Evolutionary conservation across 495 filamentous ascomycete species (phyloP).

Genomic region (Penicillium mononematosum): DNA sequence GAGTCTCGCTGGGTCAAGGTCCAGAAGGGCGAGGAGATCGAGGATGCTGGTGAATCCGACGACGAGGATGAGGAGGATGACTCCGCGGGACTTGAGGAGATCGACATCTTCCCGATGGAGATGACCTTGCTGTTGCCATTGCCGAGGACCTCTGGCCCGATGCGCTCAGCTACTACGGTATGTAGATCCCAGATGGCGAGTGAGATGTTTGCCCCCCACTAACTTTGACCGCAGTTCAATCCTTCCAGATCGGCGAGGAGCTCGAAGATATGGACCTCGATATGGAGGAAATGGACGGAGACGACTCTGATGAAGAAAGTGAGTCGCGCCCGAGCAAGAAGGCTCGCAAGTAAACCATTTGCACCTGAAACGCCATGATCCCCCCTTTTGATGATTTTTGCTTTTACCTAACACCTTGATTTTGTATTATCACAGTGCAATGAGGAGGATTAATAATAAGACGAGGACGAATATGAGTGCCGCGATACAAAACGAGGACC

Average conservation of each 20-base stretch:
- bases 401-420: slow-evolving; percentile 17
- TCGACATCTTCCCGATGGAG: slow-evolving; percentile 79
- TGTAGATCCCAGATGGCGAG: slow-evolving; percentile 31
- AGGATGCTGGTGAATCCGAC: slow-evolving; percentile 38
- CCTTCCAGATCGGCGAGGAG: slow-evolving; percentile 31
- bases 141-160: slow-evolving; percentile 85
- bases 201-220: slow-evolving; percentile 6
- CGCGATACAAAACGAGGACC: slow-evolving; percentile 90
- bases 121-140: slow-evolving; percentile 73
- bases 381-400: slow-evolving; percentile 20
- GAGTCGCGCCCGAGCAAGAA: slow-evolving; percentile 44
- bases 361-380: slow-evolving; percentile 24
- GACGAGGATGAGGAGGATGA: slow-evolving; percentile 48
- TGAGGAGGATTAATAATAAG: slow-evolving; percentile 72
- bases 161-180: slow-evolving; percentile 89
- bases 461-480: slow-evolving; percentile 82
- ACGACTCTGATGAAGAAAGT: slow-evolving; percentile 37
- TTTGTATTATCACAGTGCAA: slow-evolving; percentile 52
- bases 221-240: slow-evolving; percentile 30
- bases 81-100: slow-evolving; percentile 54
- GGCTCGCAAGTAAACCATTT: slow-evolving; percentile 34
- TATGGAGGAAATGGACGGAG: slow-evolving; percentile 32
- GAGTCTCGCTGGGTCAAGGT: slow-evolving; percentile 56
- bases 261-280: slow-evolving; percentile 38
- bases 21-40: slow-evolving; percentile 49